These are phyloP conservation scores for Trametes gibbosa DNA, from an alignment of 768 basidiomycete species.

Conservation along the genomic window DNA sequence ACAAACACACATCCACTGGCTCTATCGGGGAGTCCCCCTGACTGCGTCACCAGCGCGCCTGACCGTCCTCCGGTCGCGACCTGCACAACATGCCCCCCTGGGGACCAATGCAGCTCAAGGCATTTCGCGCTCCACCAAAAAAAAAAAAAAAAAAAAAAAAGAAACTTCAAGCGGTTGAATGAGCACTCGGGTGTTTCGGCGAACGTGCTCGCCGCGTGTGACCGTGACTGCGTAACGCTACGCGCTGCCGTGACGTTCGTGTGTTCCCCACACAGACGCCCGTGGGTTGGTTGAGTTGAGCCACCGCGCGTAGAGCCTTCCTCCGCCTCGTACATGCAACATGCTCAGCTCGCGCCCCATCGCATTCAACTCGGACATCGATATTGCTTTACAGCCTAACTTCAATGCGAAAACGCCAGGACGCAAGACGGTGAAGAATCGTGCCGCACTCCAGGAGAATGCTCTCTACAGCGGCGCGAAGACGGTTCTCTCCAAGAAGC, in stretches of 20 bases:
- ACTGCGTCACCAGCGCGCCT: neutral
- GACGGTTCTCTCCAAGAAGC: conserved; percentile 46
- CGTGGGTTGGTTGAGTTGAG: conserved; percentile 1
- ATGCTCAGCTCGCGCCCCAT: conserved; percentile 21
- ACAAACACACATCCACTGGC: neutral
- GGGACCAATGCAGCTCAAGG: no score
- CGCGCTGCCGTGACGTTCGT: neutral
- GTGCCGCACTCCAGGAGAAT: conserved; percentile 48
- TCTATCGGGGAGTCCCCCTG: neutral
- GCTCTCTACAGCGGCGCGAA: conserved; percentile 36
- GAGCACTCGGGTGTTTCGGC: no score
- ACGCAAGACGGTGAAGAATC: conserved; percentile 39
- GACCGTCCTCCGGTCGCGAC: no score
- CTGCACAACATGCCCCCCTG: neutral
- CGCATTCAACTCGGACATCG: conserved; percentile 1
- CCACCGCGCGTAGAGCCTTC: neutral
- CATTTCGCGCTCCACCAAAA: no score
- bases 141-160: no score
- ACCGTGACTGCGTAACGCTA: neutral
- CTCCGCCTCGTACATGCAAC: neutral
- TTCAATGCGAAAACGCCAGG: conserved; percentile 52
- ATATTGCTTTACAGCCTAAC: conserved; percentile 1
- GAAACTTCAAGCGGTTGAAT: no score
- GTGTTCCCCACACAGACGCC: neutral
- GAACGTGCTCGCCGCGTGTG: neutral